Percentiles rank a stretch among this genome's conserved stretches.
These are phyloP conservation scores for Polygonum aviculare DNA, from an alignment of 148 eudicot genomes.

Conservation along the genomic window DNA sequence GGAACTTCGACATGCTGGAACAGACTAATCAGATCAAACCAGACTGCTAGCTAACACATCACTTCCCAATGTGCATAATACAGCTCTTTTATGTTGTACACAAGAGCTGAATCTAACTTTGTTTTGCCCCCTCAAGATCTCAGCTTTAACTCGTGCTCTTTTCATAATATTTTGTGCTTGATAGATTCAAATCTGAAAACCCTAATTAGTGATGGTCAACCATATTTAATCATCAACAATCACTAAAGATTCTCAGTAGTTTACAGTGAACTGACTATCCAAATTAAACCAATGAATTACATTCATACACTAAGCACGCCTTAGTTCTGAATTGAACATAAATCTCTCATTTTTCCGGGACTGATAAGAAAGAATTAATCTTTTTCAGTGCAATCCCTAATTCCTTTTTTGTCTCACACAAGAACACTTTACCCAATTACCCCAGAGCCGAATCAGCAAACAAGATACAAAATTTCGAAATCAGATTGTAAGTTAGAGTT, in stretches of 20 bases:
- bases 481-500: neutral
- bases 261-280: neutral
- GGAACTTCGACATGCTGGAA: constrained; percentile 71
- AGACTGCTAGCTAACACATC: neutral
- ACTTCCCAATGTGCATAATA: neutral
- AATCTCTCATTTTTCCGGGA: neutral
- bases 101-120: no score
- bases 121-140: neutral
- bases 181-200: neutral
- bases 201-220: neutral
- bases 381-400: neutral
- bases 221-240: neutral
- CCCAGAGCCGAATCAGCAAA: neutral
- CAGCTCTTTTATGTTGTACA: neutral
- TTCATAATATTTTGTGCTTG: neutral
- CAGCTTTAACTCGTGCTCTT: neutral
- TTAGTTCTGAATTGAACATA: neutral
- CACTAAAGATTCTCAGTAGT: neutral
- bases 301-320: no score
- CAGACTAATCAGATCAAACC: neutral
- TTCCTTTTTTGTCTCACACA: neutral
- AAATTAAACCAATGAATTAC: neutral
- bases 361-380: neutral
- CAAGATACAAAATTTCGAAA: neutral
- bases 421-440: neutral